Evolutionary conservation across 2,329 filamentous ascomycete genomes (phyloP), one percentile per base, ranked within the genome.

Genomic region (Drechslera avenae): DNA sequence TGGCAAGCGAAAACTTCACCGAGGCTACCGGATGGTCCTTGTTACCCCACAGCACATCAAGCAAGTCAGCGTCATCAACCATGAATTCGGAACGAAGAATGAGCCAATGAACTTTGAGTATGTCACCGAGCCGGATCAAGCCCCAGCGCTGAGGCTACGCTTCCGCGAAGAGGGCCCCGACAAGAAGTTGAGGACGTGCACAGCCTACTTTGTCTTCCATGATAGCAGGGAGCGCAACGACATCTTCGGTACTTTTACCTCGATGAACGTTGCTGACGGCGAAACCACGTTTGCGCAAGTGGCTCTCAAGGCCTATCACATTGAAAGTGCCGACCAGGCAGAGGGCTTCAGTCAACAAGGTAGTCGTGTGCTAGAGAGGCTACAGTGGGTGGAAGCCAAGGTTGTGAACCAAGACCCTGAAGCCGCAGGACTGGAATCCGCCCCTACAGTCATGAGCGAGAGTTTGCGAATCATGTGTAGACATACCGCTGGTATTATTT

Each of bases 61-160:
- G 68, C 89, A 88, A 1, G 76, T 96, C 30, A 91, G 88, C 67
- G 88, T 86, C 35, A 82, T 94, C 43, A 87, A 86, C 52, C 89
- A 94, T 67, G 78, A 82, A 12, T 82, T 92, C 37, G 78, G 82
- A 12, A 70, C 64, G 1, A 83, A 86, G 4, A 81, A 83, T 16
- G 75, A 82, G 17, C 90, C 90, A 0, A 79, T 96, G 37, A 84
- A 90, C 39, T 96, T 93, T 68, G 87, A 89, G 10, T 89, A 92
- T 50, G 62, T 71, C 7, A 67, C 72, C 5, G 76, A 75, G 42
- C 54, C 64, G 14, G 90, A 93, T 26, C 83, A 84, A 46, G 86
- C 87, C 8, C 87, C 89, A 1, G 86, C 85, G 6, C 79, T 91
- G 61, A 83, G 89, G 30, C 74, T 96, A 28, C 86, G 87, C 34